Evolutionary conservation across 2,329 filamentous ascomycete genomes (phyloP), one percentile per base, ranked within the genome.

Genomic region (Trichoderma breve): DNA sequence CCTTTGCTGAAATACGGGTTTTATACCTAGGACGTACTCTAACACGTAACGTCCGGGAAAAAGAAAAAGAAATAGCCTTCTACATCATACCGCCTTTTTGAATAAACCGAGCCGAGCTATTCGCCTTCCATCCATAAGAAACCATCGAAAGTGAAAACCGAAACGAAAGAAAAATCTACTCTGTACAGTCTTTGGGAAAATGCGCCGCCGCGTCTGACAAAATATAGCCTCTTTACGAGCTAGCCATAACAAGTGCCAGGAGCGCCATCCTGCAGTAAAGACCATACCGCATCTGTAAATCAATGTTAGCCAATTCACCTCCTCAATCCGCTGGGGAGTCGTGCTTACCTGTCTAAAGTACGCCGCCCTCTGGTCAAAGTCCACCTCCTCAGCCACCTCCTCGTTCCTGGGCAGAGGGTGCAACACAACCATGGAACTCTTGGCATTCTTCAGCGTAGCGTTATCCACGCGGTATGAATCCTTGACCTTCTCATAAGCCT

Each of bases 231-330:
- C 58, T 71, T 72, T 78, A 81, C 67, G 76, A 79, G 68, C 79
- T 77, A 75, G 79, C 79, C 92, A 99, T 92, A 82, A 98, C 93
- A 82, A 98, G 86, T 76, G 96, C 96, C 82, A 99, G 87, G 84
- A 99, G 84, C 77, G 96, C 96, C 96, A 99, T 99, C 81, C 96
- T 92, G 83, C 93, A 97, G 87, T 98, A 98, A 78, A 99, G 89
- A 77, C 96, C 96, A 84, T 98, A 98, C 84, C 92, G 90, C 95
- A 98, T 98, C 95, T 98, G 79, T 72, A 61, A 60, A 75, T 34
- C 30, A 58, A 63, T 32, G 80, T 90, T 82, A 89, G 86, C 75
- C 75, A 71, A 34, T 43, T 34, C 30, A 51, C 43, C 53, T 3
- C n/a, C 28, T 21, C 51, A n/a, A 21, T 34, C 4, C 1, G 36